A percentile compares a stretch with the other conserved stretches of the same genome.
Conservation (phyloP, 345 rosid species). For the Balakata baccata region DNA sequence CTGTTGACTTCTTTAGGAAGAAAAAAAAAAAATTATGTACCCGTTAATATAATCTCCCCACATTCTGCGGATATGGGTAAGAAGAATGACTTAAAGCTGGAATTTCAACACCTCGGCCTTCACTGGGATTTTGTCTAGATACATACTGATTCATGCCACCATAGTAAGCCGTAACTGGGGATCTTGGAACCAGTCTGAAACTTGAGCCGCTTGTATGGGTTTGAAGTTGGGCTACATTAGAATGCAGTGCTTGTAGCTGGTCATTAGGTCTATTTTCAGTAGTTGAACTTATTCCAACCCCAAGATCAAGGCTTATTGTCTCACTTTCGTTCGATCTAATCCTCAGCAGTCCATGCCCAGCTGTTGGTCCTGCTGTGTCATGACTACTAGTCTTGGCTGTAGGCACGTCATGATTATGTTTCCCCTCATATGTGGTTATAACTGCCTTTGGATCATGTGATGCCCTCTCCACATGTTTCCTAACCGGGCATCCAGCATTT, state of each 20-base stretch:
- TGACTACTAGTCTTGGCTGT: slow-evolving; percentile 62
- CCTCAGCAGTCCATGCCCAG: slow-evolving; percentile 44
- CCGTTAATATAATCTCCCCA: slow-evolving; percentile 72
- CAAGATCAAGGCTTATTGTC: slow-evolving; percentile 87
- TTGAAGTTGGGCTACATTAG: slow-evolving; percentile 41
- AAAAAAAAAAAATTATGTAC: slow-evolving; percentile 45
- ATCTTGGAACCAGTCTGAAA: slow-evolving; percentile 52
- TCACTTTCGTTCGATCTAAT: slow-evolving; percentile 52
- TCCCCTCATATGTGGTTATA: slow-evolving; percentile 97
- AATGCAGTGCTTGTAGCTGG: slow-evolving; percentile 37
- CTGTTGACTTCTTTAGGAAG: background rate
- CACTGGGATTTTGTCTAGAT: slow-evolving; percentile 48
- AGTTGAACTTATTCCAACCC: slow-evolving; percentile 72
- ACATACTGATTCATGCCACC: slow-evolving; percentile 55
- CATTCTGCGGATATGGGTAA: slow-evolving; percentile 63
- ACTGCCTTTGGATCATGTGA: slow-evolving; percentile 98
- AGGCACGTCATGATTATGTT: slow-evolving; percentile 95
- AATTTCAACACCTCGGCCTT: slow-evolving; percentile 45
- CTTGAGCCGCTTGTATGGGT: slow-evolving; percentile 39
- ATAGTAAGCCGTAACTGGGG: slow-evolving; percentile 45
- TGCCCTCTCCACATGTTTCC: slow-evolving; percentile 99
- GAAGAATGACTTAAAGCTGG: slow-evolving; percentile 55
- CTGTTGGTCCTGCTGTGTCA: slow-evolving; percentile 50
- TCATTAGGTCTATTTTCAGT: slow-evolving; percentile 44
- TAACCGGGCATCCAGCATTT: slow-evolving; percentile 82